Evolutionary conservation across 2,329 filamentous ascomycete genomes (phyloP).

Genomic region (Aspergillus sp.): DNA sequence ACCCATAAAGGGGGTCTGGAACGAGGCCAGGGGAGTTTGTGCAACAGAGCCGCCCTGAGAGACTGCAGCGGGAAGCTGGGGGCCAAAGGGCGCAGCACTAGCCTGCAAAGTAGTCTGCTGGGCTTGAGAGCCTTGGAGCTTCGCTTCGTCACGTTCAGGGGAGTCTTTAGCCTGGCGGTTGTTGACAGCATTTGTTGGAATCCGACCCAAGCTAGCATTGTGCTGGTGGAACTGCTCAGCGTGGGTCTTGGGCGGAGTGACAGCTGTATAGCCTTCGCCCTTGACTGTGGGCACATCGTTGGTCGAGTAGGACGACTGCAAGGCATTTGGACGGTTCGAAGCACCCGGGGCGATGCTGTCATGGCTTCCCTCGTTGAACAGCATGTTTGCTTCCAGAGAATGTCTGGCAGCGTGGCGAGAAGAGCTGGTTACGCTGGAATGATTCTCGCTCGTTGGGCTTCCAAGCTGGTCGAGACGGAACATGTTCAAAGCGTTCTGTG

Average conservation of each 20-base stretch:
- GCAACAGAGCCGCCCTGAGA: constrained; percentile 19
- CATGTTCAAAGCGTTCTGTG: constrained; percentile 47
- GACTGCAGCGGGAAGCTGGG: constrained; percentile 45
- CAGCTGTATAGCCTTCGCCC: constrained; percentile 49
- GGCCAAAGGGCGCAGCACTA: constrained; percentile 74
- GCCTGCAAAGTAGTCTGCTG: constrained; percentile 73
- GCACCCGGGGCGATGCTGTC: constrained; percentile 20
- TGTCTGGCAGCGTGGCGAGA: constrained; percentile 39
- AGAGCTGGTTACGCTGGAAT: constrained; percentile 16
- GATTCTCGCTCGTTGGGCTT: constrained; percentile 25
- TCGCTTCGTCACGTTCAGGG: constrained; percentile 43
- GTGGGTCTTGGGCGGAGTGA: constrained; percentile 53
- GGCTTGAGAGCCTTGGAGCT: constrained; percentile 49
- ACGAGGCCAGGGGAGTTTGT: constrained; percentile 31
- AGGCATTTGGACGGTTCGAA: constrained; percentile 36
- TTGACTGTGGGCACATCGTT: constrained; percentile 86
- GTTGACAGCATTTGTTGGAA: constrained; percentile 61
- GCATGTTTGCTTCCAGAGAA: constrained; percentile 41
- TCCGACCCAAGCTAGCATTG: constrained; percentile 76
- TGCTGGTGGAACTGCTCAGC: constrained; percentile 63
- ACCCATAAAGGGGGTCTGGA: constrained; percentile 44
- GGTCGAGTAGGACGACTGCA: constrained; percentile 85
- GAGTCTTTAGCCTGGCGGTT: constrained; percentile 53
- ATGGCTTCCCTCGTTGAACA: constrained; percentile 23
- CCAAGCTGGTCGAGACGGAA: constrained; percentile 34